Percentiles rank a stretch among this genome's conserved stretches.
Conservation (phyloP, 2,329 filamentous ascomycete species). For the Metarhizium sp. region DNA sequence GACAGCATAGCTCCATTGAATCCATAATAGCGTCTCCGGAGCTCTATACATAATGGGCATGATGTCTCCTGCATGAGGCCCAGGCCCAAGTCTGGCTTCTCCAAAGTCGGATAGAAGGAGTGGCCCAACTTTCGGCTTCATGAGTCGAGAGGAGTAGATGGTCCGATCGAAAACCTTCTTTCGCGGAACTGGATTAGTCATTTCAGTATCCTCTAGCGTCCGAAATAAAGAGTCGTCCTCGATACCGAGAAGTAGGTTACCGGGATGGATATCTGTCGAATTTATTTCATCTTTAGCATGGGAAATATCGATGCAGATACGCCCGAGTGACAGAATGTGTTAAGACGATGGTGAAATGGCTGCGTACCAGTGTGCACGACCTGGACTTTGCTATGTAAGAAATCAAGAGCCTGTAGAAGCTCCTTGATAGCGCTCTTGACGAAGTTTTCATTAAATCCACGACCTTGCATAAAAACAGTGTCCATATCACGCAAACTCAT, state of each 20-base stretch:
- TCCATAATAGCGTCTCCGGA: constrained; percentile 14
- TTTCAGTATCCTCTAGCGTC: constrained; percentile 13
- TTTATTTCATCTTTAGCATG: background rate
- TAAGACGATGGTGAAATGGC: background rate
- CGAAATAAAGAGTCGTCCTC: constrained; percentile 13
- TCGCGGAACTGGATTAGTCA: constrained; percentile 13
- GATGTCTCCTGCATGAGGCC: constrained; percentile 18
- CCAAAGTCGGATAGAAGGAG: constrained; percentile 20
- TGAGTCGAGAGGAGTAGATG: constrained; percentile 17
- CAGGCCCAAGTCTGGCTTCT: constrained; percentile 8
- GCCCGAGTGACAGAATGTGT: no score
- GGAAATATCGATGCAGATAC: no score
- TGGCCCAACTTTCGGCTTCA: constrained; percentile 14
- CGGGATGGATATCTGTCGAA: constrained; percentile 15
- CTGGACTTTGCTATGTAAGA: constrained; percentile 22
- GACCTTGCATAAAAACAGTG: constrained; percentile 13
- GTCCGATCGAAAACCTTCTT: constrained; percentile 11
- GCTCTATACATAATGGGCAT: constrained; percentile 16
- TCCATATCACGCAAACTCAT: constrained; percentile 23
- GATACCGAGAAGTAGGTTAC: constrained; percentile 15
- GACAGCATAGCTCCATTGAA: constrained; percentile 15
- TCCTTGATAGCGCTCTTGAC: constrained; percentile 20
- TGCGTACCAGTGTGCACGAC: constrained; percentile 22
- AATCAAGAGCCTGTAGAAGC: constrained; percentile 24
- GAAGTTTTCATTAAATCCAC: constrained; percentile 16